Conservation (phyloP, 1,284 basidiomycete genomes). For the Trichosporon inkin region DNA sequence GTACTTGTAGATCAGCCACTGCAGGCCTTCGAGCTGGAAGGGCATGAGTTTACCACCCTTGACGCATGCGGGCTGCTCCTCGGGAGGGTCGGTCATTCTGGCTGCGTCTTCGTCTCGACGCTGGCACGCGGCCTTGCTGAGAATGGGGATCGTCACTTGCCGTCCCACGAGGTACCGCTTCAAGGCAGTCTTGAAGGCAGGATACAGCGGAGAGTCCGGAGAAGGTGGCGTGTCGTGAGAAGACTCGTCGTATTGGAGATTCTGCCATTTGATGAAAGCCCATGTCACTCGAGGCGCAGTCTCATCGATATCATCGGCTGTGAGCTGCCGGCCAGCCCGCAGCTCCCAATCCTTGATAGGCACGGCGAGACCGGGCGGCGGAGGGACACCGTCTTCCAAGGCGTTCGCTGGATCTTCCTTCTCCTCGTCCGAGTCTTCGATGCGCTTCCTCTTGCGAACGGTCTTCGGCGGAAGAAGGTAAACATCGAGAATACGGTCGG, state of each 20-base stretch:
- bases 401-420: slow-evolving; percentile 8
- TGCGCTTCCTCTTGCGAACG: slow-evolving; percentile 23
- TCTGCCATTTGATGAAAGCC: slow-evolving; percentile 72
- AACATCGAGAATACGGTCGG: slow-evolving; percentile 75
- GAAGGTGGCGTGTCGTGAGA: slow-evolving; percentile 82
- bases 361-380: slow-evolving; percentile 26
- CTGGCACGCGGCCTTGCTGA: slow-evolving; percentile 38
- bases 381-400: slow-evolving; percentile 35
- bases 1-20: slow-evolving; percentile 89
- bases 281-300: slow-evolving; percentile 51
- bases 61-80: slow-evolving; percentile 51
- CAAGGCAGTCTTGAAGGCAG: slow-evolving; percentile 65
- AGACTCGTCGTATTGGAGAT: slow-evolving; percentile 85
- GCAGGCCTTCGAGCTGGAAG: slow-evolving; percentile 86
- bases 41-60: slow-evolving; percentile 62
- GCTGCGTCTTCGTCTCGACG: slow-evolving; percentile 39
- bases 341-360: slow-evolving; percentile 58
- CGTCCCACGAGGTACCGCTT: slow-evolving; percentile 62
- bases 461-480: slow-evolving; percentile 55
- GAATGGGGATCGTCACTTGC: slow-evolving; percentile 59
- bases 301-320: slow-evolving; percentile 56
- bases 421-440: slow-evolving; percentile 30
- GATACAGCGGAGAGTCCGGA: slow-evolving; percentile 51
- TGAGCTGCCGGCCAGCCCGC: slow-evolving; percentile 53
- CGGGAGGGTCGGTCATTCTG: slow-evolving; percentile 35